Evolutionary conservation across 441 rosid genomes (phyloP), one percentile per base, ranked within the genome.

Genomic region (Biscutella laevigata): DNA sequence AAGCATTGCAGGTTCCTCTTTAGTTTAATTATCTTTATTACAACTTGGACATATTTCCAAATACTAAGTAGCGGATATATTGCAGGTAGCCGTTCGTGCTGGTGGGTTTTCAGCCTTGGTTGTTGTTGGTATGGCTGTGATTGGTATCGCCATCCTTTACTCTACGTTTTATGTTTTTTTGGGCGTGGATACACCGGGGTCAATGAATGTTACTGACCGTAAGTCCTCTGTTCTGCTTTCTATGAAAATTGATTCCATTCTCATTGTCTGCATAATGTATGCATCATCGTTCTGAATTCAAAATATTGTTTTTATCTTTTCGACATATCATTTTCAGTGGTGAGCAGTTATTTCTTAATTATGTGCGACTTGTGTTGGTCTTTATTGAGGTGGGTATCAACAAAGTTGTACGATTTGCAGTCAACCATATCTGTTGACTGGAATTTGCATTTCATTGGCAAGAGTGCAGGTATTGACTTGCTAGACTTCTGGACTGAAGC

Each of bases 101-200:
- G 97, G 99, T 56, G 99, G 99, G 61, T 84, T 88, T 67, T 92
- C 99, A 62, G 99, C 97, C 47, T 21, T 92, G 53, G 97, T 88
- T 71, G 99, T 92, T 46, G 99, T 92, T 56, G 95, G 95, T 64
- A 84, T 88, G 99, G 95, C 95, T 73, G 99, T 92, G 61, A 71
- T 82, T 71, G 97, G 99, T 53, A 76, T 92, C 64, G 90, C 99
- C 69, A 82, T 92, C 74, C 94, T 92, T 38, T 92, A 92, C 65
- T 73, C 99, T 36, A 70, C 81, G 47, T 82, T 92, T 75, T 86
- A 88, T 80, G 92, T 88, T 55, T 82, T 76, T 86, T 46, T 92
- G 82, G 95, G 76, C 2, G 97, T 92, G 68, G 95, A 70, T 74
- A 56, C 83, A 15, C 90, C 90, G 6, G 95, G 86, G 59, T 68